Evolutionary conservation across 345 rosid genomes (phyloP), one percentile per base, ranked within the genome.

Genomic region (Hibiscus trionum): DNA sequence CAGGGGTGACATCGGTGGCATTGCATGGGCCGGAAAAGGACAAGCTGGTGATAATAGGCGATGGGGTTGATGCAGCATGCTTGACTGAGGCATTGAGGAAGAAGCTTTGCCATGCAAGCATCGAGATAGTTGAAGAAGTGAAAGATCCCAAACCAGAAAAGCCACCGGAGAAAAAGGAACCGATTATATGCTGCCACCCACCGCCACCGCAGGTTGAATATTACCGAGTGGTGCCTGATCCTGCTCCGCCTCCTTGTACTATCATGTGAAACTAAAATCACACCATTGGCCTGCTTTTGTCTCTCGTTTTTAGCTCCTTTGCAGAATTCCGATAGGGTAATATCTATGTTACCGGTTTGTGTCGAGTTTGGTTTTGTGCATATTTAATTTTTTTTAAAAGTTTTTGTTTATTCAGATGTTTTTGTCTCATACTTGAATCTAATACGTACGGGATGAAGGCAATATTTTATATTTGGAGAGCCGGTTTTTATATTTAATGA

Each of bases 1-100:
- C 35, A 84, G 86, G 89, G 61, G 85, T 80, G 31, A 71, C 46
- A 11, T 80, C 84, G 2, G 81, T 83, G 73, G 83, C 79, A 4
- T 60, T 86, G 5, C 75, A 81, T 76, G 87, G 89, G 4, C 75
- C 66, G 0, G 70, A 49, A 26, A 65, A 71, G 55, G 80, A 82
- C 11, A 76, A 79, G 58, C 75, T 86, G 66, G 73, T 77, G 35
- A 80, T 86, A 53, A 24, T 75, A 0, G 85, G 89, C 24, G 77
- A 80, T 1, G 80, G 73, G 5, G 73, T 83, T 4, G 87, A 86
- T 69, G 84, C 84, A 33, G 82, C 79, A 17, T 37, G 39, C 64
- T 77, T 85, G 81, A 75, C 84, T 9, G 31, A n/a, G 0, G 4
- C 62, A 5, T 77, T 82, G 73, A 77, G 83, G 68, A 85, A 77